Evolutionary conservation across 2,329 filamentous ascomycete genomes (phyloP), one percentile per base, ranked within the genome.

Genomic region (Cytospora piceae): DNA sequence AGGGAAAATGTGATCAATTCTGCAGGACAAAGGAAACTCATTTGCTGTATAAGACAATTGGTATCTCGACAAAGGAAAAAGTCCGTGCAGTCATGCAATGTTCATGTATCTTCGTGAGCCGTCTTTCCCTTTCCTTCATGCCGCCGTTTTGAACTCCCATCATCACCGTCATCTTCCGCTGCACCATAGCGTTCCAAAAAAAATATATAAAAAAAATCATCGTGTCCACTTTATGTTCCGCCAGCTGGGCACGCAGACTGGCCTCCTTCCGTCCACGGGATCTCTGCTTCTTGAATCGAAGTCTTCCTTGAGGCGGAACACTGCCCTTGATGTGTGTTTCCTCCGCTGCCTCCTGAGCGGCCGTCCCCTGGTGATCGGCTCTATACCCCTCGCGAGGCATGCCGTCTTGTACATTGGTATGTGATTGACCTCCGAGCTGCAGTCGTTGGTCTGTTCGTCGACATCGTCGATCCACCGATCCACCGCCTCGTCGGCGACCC

Each of bases 361-460:
- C 11, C 66, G 63, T 12, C 66, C 66, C n/a, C 66, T 53, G 1
- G 66, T 67, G 27, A 63, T 56, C 9, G 66, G 60, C 55, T 66
- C 63, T 15, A 46, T 46, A 6, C 62, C 54, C 32, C 34, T 54
- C n/a, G 52, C 34, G 4, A 32, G n/a, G 3, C 24, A 12, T 14
- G 20, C 3, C 17, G 20, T 57, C 14, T 34, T 31, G 22, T 34
- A 7, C 51, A 53, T 56, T 17, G 39, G 54, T 11, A n/a, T 34
- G 20, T 24, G 12, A 7, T 37, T 15, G 14, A 31, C 34, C 58
- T 58, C 34, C 17, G 17, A 7, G 37, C 46, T 56, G 62, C 14
- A 24, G 39, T 60, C 32, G 37, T 59, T 53, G 24, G 51, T 39
- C 49, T 64, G 57, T 9, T 65, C 65, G 37, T 65, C 66, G 9